phyloP scores from a whole-genome alignment of 495 filamentous ascomycete species.

The Penicillium chermesinum region DNA sequence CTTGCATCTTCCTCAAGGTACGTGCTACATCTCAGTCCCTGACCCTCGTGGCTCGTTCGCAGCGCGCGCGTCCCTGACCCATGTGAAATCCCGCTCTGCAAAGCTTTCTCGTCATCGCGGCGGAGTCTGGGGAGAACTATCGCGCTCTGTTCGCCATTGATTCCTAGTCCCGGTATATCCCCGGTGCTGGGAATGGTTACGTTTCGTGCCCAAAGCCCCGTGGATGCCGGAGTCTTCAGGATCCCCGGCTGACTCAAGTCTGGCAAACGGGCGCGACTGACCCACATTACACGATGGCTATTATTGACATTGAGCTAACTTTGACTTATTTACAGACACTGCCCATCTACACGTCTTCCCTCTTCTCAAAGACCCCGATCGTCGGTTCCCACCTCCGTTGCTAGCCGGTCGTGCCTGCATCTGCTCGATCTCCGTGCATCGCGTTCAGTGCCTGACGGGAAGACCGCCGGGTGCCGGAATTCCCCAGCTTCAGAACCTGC shows the following conservation, averaged over 20 bases:
- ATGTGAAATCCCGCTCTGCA: too few species aligned
- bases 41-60: neutral
- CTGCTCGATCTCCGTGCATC: neutral
- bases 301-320: constrained; percentile 7
- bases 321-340: constrained; percentile 7
- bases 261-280: constrained; percentile 1
- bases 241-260: neutral
- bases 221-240: neutral
- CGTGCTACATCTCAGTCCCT: neutral
- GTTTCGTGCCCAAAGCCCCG: neutral
- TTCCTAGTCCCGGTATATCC: neutral
- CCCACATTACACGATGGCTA: neutral
- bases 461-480: neutral
- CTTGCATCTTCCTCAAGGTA: constrained; percentile 1
- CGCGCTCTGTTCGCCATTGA: neutral
- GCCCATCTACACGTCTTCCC: constrained; percentile 1
- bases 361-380: constrained; percentile 8
- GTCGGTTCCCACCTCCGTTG: constrained; percentile 10
- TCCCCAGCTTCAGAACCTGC: neutral
- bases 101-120: neutral
- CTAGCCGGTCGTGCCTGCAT: constrained; percentile 8
- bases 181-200: neutral
- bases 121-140: neutral
- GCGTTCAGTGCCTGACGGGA: neutral
- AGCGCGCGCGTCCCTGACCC: too few species aligned